phyloP scores from a whole-genome alignment of 331 rosid species.

The Phaseolus coccineus region DNA sequence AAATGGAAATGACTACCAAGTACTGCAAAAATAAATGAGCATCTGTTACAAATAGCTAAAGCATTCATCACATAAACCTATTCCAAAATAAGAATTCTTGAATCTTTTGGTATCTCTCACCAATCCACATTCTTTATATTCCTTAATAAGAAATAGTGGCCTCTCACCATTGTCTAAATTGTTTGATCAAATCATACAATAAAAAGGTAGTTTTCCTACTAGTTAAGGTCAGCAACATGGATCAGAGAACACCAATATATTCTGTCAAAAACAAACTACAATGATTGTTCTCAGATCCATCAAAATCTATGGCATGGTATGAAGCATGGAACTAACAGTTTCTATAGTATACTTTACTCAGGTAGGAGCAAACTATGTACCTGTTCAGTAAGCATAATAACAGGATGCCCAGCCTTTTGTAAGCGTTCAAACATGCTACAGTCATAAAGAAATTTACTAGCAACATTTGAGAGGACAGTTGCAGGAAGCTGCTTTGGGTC shows the following conservation, averaged over 20 bases:
- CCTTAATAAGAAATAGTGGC: background rate
- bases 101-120: background rate
- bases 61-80: slow-evolving; percentile 5
- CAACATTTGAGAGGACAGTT: slow-evolving; percentile 91
- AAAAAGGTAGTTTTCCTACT: background rate
- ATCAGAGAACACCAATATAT: slow-evolving; percentile 3
- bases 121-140: background rate
- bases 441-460: slow-evolving; percentile 80
- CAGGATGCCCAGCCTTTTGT: slow-evolving; percentile 95
- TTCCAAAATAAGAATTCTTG: slow-evolving; percentile 16
- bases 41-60: background rate
- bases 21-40: background rate
- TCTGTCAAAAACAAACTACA: background rate
- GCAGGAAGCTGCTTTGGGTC: slow-evolving; percentile 99
- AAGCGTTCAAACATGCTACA: slow-evolving; percentile 99
- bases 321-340: slow-evolving; percentile 12
- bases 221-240: background rate
- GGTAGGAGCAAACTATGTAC: slow-evolving; percentile 49
- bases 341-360: slow-evolving; percentile 26
- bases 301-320: slow-evolving; percentile 28
- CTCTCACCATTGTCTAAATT: slow-evolving; percentile 1
- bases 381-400: slow-evolving; percentile 91
- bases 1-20: background rate
- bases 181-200: background rate
- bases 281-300: slow-evolving; percentile 26